phyloP scores from a whole-genome alignment of 495 filamentous ascomycete species.

The Penicillium turbatum region DNA sequence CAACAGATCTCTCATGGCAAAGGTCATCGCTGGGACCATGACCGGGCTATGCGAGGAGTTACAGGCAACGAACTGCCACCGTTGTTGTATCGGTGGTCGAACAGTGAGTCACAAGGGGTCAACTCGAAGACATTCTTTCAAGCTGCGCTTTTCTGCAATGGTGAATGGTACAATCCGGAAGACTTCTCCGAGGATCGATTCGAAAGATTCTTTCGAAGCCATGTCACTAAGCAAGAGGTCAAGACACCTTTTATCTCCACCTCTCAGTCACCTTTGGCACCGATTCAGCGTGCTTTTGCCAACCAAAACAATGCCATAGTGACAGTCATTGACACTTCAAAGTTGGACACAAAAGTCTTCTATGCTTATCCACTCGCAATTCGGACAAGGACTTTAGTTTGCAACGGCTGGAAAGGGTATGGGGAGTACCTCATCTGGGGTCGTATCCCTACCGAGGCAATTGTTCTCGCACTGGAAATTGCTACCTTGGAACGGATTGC shows the following conservation, averaged over 20 bases:
- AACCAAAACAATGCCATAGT: conserved; percentile 26
- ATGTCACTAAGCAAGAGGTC: conserved; percentile 18
- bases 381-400: conserved; percentile 13
- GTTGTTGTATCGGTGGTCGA: conserved; percentile 36
- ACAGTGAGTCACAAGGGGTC: conserved; percentile 30
- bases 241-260: conserved; percentile 36
- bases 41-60: neutral
- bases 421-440: conserved; percentile 40
- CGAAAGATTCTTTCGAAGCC: conserved; percentile 18
- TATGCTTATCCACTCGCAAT: conserved; percentile 22
- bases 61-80: conserved; percentile 14
- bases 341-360: conserved; percentile 21
- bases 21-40: neutral
- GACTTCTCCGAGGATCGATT: conserved; percentile 17
- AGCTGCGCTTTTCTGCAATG: conserved; percentile 25
- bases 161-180: conserved; percentile 9
- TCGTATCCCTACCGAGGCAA: conserved; percentile 17
- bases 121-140: conserved; percentile 20
- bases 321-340: conserved; percentile 28
- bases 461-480: conserved; percentile 26
- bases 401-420: conserved; percentile 23
- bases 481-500: conserved; percentile 18
- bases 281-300: conserved; percentile 32
- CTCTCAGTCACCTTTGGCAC: conserved; percentile 19
- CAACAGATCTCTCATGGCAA: neutral